Evolutionary conservation across 352 stramenopile genomes (phyloP).

Genomic region (Aphanomyces cochlioides): DNA sequence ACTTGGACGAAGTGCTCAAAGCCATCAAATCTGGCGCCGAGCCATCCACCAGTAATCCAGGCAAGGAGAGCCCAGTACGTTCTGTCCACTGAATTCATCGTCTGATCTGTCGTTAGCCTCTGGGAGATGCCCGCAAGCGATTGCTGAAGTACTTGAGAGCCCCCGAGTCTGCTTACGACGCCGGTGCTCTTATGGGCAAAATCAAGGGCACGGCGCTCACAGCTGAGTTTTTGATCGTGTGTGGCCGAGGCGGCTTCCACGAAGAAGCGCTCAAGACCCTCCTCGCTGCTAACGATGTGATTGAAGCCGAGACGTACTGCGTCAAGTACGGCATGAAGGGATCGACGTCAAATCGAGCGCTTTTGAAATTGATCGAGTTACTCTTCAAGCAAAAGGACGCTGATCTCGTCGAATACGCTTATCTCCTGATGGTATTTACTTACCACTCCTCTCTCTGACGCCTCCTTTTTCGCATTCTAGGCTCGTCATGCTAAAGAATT

Average conservation of each 20-base stretch:
- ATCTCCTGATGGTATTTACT: constrained; percentile 39
- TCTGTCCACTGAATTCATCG: too few species aligned
- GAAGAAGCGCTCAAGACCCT: constrained; percentile 70
- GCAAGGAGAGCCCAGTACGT: constrained; percentile 57
- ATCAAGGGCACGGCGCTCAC: constrained; percentile 64
- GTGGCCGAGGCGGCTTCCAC: constrained; percentile 70
- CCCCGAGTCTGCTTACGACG: constrained; percentile 71
- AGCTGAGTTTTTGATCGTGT: constrained; percentile 84
- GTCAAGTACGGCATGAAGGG: constrained; percentile 67
- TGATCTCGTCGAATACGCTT: constrained; percentile 72
- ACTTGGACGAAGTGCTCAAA: constrained; percentile 79
- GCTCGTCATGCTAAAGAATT: constrained; percentile 73
- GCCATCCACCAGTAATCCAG: constrained; percentile 77
- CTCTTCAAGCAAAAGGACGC: constrained; percentile 80
- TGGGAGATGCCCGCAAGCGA: constrained; percentile 73
- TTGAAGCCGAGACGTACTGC: constrained; percentile 76
- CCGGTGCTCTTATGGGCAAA: constrained; percentile 65
- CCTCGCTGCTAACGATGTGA: constrained; percentile 79
- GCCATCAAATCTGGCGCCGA: constrained; percentile 61
- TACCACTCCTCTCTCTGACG: not conserved
- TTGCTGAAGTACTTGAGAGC: constrained; percentile 80
- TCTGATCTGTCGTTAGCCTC: constrained; percentile 11
- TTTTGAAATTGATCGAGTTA: constrained; percentile 74
- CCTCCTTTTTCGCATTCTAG: constrained; percentile 58
- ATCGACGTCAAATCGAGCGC: constrained; percentile 60